Conservation (phyloP, 2,329 filamentous ascomycete genomes). For the Juglanconis sp. region DNA sequence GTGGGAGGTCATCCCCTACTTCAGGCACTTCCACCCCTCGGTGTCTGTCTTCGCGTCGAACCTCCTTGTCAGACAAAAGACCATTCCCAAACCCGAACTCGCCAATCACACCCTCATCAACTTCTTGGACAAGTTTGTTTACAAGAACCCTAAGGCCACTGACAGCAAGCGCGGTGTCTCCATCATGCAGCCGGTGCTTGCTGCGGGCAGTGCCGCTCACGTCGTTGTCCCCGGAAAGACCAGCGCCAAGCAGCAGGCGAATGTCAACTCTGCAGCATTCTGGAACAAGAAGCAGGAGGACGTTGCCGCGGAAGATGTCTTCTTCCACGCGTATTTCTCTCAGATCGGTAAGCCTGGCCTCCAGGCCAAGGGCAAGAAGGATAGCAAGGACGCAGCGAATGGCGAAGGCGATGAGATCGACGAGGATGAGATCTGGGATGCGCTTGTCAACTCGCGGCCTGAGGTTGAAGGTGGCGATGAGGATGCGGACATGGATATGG, state of each 20-base stretch:
- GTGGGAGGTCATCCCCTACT: constrained; percentile 81
- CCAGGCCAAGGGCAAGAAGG: constrained; percentile 37
- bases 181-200: constrained; percentile 89
- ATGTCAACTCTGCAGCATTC: constrained; percentile 83
- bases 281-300: constrained; percentile 88
- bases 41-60: constrained; percentile 78
- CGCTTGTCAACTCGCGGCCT: constrained; percentile 75
- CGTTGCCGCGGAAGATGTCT: constrained; percentile 86
- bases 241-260: constrained; percentile 31
- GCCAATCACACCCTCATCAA: constrained; percentile 87
- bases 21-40: constrained; percentile 87
- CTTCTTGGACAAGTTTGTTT: constrained; percentile 98
- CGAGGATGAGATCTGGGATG: constrained; percentile 88
- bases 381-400: constrained; percentile 39
- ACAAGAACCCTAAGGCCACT: constrained; percentile 80
- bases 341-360: constrained; percentile 63
- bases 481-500: constrained; percentile 44
- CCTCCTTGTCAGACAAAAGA: constrained; percentile 64
- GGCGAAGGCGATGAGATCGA: constrained; percentile 54
- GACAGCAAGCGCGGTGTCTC: constrained; percentile 71
- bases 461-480: constrained; percentile 65
- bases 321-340: constrained; percentile 97
- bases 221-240: constrained; percentile 54
- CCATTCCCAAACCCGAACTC: constrained; percentile 85
- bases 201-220: constrained; percentile 50